Percentiles rank a stretch among this genome's conserved stretches.
Conservation (phyloP, 495 filamentous ascomycete species). For the Geoglossum glabrum region DNA sequence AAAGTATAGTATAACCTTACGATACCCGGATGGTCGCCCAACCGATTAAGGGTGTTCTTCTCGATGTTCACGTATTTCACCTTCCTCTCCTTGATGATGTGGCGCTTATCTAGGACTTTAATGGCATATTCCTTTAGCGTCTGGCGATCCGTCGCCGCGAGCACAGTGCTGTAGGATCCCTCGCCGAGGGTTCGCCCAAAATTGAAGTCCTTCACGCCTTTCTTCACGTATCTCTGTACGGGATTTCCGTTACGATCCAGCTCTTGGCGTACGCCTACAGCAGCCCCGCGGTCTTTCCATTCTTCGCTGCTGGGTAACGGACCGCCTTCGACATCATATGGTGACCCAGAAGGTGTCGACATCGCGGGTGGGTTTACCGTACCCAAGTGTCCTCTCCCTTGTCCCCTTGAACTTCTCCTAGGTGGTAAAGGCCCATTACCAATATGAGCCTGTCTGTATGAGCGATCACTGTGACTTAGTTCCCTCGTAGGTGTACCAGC, state of each 20-base stretch:
- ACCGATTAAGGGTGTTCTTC: conserved; percentile 88
- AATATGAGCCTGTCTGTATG: conserved; percentile 36
- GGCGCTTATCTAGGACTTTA: conserved; percentile 94
- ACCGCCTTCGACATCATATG: conserved; percentile 44
- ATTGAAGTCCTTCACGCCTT: conserved; percentile 90
- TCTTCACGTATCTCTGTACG: conserved; percentile 70
- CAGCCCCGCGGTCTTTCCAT: conserved; percentile 87
- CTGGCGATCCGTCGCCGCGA: conserved; percentile 85
- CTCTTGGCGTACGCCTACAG: conserved; percentile 58
- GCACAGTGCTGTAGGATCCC: conserved; percentile 94
- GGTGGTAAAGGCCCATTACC: conserved; percentile 34
- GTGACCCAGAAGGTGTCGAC: conserved; percentile 19
- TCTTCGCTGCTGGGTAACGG: conserved; percentile 61
- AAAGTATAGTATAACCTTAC: conserved; percentile 98
- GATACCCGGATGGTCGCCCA: conserved; percentile 93
- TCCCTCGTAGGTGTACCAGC: conserved; percentile 47
- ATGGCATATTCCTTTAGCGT: conserved; percentile 94
- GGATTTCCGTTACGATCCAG: conserved; percentile 65
- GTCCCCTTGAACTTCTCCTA: conserved; percentile 44
- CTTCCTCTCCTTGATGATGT: conserved; percentile 99
- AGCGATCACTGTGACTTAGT: conserved; percentile 46
- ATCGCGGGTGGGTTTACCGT: conserved; percentile 19
- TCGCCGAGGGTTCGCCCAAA: conserved; percentile 88
- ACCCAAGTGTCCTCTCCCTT: conserved; percentile 26
- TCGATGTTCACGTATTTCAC: conserved; percentile 99